Base-by-base conservation (phyloP, 1,284 basidiomycete species). In the Rhodotorula sp. region DNA sequence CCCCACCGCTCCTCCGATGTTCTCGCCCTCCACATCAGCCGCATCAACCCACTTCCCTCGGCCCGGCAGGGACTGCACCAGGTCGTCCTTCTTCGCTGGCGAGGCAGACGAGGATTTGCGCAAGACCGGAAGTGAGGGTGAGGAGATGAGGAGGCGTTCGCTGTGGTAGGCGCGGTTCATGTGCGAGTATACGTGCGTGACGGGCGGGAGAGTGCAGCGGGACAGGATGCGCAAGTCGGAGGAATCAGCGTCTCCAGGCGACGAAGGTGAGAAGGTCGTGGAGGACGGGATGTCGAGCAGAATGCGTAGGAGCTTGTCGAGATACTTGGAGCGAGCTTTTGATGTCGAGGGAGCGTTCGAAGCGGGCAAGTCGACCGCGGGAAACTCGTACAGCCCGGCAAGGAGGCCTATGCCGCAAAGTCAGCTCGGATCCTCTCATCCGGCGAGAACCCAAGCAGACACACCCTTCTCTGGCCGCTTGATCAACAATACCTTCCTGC, bases 91-190 rank as follows among this genome's bases (percentile, higher is more conserved):
- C 28, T 31, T 37, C 30, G 47, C 1, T 18, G 52, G 13, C 31
- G 60, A 30, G 31, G 47, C 40, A 26, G 51, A 51, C 20, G 20
- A 13, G 16, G 64, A 44, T 34, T 51, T 51, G 24, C 48, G 52
- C 1, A 73, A 65, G 1, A 53, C 7, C 0, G 69, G 71, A 1
- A 58, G 63, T 0, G 67, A 22, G 40, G 59, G 24, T 0, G 72
- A 67, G 20, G 58, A 54, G 28, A 79, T 55, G 24, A 70, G 65
- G 61, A 80, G 47, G 10, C 64, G 89, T 70, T 88, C 85, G 48
- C 89, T 85, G 74, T 90, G 87, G 81, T 95, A 96, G 15, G 89
- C 92, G 82, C 95, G 92, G 76, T 85, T 87, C 78, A 96, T 90
- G 79, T 98, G 94, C 4, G 89, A 91, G 81, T 96, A 97, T 62